Percentiles rank a stretch among this genome's conserved stretches.
Conservation (phyloP, 345 rosid species). For the Brassica nigra region DNA sequence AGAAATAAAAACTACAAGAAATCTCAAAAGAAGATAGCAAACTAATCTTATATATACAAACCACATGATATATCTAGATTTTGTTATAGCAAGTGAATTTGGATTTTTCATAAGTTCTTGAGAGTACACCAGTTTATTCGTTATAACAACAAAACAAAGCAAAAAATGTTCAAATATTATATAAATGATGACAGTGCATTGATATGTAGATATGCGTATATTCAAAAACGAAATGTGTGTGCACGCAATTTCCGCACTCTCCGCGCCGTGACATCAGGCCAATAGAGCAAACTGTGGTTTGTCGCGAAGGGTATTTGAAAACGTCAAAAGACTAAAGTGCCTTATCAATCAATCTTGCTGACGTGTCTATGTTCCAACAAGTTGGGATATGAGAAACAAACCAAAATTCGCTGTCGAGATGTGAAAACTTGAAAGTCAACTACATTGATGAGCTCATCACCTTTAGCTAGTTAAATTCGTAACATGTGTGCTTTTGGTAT, state of each 20-base stretch:
- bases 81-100: not conserved
- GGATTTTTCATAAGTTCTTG: not conserved
- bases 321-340: not conserved
- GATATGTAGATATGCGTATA: conserved; percentile 32
- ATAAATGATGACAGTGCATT: not conserved
- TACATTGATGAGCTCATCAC: conserved; percentile 27
- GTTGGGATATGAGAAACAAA: conserved; percentile 35
- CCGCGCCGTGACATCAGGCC: conserved; percentile 16
- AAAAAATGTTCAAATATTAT: not conserved
- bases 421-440: conserved; percentile 29
- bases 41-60: not conserved
- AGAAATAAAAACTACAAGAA: not conserved
- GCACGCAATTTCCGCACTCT: conserved; percentile 23
- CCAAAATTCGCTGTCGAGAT: conserved; percentile 1
- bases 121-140: not conserved
- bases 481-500: not conserved
- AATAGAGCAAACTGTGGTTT: conserved; percentile 21
- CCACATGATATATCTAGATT: not conserved
- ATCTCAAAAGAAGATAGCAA: not conserved
- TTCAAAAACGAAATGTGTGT: not conserved
- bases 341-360: conserved; percentile 20
- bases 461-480: not conserved
- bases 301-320: conserved; percentile 12
- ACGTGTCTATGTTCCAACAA: conserved; percentile 32
- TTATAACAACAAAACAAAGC: not conserved